Evolutionary conservation across 2,329 filamentous ascomycete genomes (phyloP).

Genomic region (Cladosporium sp.): DNA sequence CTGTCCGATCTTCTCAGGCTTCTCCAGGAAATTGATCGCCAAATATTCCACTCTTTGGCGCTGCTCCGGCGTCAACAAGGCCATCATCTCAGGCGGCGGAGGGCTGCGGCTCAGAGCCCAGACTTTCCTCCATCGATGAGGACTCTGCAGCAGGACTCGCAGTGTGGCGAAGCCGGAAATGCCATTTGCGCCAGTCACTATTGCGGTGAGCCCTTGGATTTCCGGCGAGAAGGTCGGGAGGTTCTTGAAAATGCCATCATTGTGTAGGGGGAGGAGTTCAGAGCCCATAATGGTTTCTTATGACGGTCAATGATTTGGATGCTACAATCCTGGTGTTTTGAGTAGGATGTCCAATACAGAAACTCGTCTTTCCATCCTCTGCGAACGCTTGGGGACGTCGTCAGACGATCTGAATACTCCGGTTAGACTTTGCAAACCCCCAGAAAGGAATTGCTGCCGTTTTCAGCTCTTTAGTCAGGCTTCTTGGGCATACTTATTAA

Average conservation of each 20-base stretch:
- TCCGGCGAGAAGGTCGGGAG: constrained; percentile 42
- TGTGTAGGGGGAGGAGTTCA: constrained; percentile 19
- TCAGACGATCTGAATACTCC: too few species aligned
- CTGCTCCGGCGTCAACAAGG: constrained; percentile 29
- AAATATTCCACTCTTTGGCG: constrained; percentile 25
- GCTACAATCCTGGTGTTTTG: too few species aligned
- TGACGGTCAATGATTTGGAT: too few species aligned
- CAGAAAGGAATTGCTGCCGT: too few species aligned
- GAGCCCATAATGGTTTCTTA: constrained; percentile 20
- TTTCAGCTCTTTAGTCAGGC: too few species aligned
- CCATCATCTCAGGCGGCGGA: constrained; percentile 35
- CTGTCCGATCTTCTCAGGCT: constrained; percentile 32
- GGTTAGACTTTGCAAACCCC: too few species aligned
- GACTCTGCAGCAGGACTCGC: constrained; percentile 41
- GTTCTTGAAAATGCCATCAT: constrained; percentile 44
- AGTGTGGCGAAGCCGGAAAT: constrained; percentile 49
- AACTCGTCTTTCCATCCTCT: too few species aligned
- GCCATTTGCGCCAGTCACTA: constrained; percentile 50
- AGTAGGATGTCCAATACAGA: too few species aligned
- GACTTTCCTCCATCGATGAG: constrained; percentile 47
- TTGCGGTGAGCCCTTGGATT: constrained; percentile 42
- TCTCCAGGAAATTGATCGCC: constrained; percentile 32
- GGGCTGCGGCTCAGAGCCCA: constrained; percentile 45
- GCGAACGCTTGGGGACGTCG: too few species aligned
- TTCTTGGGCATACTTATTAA: too few species aligned